Evolutionary conservation across 495 filamentous ascomycete genomes (phyloP).

Genomic region (Aspergillus incahuasiensis): DNA sequence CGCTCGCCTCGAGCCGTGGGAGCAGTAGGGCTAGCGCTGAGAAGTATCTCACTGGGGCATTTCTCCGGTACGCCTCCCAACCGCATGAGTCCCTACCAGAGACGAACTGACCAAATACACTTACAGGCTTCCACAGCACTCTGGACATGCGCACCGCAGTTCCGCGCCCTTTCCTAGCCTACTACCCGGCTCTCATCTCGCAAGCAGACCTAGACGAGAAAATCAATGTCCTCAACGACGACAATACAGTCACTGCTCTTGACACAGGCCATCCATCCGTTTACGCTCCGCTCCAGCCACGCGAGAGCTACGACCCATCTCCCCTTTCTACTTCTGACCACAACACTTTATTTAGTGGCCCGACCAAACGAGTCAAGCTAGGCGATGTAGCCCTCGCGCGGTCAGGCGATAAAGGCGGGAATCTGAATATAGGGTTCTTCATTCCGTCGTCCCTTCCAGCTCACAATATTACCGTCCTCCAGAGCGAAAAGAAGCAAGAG

Average conservation of each 20-base stretch:
- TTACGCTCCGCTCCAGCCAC: slow-evolving; percentile 14
- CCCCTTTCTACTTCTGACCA: not conserved
- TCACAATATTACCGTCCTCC: not conserved
- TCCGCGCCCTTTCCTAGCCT: slow-evolving; percentile 28
- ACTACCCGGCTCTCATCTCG: slow-evolving; percentile 28
- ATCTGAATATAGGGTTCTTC: slow-evolving; percentile 49
- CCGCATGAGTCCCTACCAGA: not conserved
- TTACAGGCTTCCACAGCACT: slow-evolving; percentile 24
- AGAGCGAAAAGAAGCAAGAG: slow-evolving; percentile 5
- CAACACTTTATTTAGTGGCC: slow-evolving; percentile 3
- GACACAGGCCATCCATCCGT: slow-evolving; percentile 16
- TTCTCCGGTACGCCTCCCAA: slow-evolving; percentile 23
- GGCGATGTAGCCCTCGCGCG: slow-evolving; percentile 39
- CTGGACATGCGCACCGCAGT: slow-evolving; percentile 29
- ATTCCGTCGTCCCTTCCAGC: slow-evolving; percentile 9
- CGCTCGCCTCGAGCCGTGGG: slow-evolving; percentile 2
- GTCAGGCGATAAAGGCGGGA: slow-evolving; percentile 48
- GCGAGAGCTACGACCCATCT: slow-evolving; percentile 20
- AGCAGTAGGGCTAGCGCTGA: slow-evolving; percentile 19
- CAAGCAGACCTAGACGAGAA: slow-evolving; percentile 22
- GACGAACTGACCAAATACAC: not conserved
- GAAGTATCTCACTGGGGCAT: slow-evolving; percentile 26
- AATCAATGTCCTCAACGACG: slow-evolving; percentile 17
- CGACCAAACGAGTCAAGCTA: slow-evolving; percentile 25
- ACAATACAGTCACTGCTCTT: slow-evolving; percentile 3